Evolutionary conservation across 2,329 filamentous ascomycete genomes (phyloP).

Genomic region (Penicillium sp.): DNA sequence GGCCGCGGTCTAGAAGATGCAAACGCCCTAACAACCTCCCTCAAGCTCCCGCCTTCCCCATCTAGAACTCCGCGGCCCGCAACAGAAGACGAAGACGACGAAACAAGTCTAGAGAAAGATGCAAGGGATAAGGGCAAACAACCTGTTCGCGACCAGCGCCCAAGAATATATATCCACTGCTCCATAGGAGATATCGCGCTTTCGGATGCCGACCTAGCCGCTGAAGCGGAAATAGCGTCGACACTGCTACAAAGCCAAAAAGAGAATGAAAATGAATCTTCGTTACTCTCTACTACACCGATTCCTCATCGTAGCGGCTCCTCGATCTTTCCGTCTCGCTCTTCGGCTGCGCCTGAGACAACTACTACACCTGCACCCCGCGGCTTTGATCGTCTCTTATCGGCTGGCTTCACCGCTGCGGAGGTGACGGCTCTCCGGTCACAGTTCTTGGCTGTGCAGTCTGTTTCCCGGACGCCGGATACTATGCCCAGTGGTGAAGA

Average conservation of each 20-base stretch:
- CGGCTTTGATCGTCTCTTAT: conserved; percentile 84
- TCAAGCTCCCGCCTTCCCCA: conserved; percentile 64
- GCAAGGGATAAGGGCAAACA: conserved; percentile 65
- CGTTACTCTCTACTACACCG: conserved; percentile 1
- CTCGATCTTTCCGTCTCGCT: not conserved
- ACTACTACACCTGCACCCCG: conserved; percentile 56
- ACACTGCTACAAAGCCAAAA: conserved; percentile 25
- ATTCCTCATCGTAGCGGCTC: not conserved
- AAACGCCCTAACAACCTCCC: conserved; percentile 65
- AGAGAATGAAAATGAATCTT: conserved; percentile 1
- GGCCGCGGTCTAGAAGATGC: conserved; percentile 81
- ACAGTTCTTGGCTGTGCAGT: conserved; percentile 85
- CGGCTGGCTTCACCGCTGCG: conserved; percentile 75
- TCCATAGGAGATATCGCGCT: conserved; percentile 78
- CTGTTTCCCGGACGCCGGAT: conserved; percentile 80
- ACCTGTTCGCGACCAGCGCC: conserved; percentile 52
- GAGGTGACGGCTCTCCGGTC: conserved; percentile 84
- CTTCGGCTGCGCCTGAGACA: conserved; percentile 5
- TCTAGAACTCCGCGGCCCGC: conserved; percentile 40
- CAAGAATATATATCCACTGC: conserved; percentile 86
- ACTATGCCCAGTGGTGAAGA: conserved; percentile 79
- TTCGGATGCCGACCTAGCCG: conserved; percentile 65
- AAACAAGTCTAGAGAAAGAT: not conserved
- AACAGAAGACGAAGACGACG: conserved; percentile 16
- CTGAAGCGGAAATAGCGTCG: conserved; percentile 56